Evolutionary conservation across 2,329 filamentous ascomycete genomes (phyloP).

Genomic region (Colletotrichum shisoi): DNA sequence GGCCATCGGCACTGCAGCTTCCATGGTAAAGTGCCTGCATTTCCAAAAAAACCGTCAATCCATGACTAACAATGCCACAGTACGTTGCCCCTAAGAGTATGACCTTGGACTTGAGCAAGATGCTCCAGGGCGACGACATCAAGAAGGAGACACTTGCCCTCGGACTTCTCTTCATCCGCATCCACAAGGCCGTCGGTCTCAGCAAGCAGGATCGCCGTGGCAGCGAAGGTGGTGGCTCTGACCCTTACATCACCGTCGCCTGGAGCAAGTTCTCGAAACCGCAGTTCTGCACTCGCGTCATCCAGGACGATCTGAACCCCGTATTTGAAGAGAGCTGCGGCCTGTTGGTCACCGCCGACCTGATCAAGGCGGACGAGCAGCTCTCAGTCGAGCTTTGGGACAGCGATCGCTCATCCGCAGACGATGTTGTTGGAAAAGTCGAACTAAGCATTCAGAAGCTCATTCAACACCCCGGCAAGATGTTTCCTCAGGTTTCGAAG

Average conservation of each 20-base stretch:
- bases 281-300: slow-evolving; percentile 96
- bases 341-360: slow-evolving; percentile 83
- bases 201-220: slow-evolving; percentile 91
- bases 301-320: slow-evolving; percentile 92
- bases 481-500: slow-evolving; percentile 88
- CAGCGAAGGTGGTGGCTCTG: slow-evolving; percentile 84
- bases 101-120: slow-evolving; percentile 88
- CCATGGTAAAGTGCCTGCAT: slow-evolving; percentile 59
- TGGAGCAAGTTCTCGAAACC: slow-evolving; percentile 98
- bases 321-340: slow-evolving; percentile 90
- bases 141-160: slow-evolving; percentile 87
- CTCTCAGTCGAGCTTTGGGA: slow-evolving; percentile 96
- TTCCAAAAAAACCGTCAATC: accelerated
- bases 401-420: slow-evolving; percentile 87
- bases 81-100: slow-evolving; percentile 95
- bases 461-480: slow-evolving; percentile 90
- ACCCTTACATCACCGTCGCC: slow-evolving; percentile 92
- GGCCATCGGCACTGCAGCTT: slow-evolving; percentile 84
- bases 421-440: slow-evolving; percentile 94
- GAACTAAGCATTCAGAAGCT: slow-evolving; percentile 94
- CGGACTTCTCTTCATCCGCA: slow-evolving; percentile 90
- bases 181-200: slow-evolving; percentile 84
- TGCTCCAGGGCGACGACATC: slow-evolving; percentile 90
- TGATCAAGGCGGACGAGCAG: slow-evolving; percentile 93
- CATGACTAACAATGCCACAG: slow-evolving; percentile 18